Conservation (phyloP, 768 basidiomycete genomes). For the Antrodiella citrinella region DNA sequence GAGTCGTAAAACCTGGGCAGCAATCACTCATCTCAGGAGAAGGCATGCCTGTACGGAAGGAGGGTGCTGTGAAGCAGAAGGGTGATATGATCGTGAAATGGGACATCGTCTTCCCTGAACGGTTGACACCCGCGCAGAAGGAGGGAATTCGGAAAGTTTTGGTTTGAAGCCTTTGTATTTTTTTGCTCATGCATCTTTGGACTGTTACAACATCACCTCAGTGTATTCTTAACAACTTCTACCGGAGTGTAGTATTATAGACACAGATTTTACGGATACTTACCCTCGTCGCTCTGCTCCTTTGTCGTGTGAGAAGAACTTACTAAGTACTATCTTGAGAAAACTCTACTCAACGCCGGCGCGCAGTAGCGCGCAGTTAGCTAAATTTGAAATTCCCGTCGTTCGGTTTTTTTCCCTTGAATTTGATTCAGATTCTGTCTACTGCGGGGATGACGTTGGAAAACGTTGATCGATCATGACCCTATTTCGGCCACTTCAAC, state of each 20-base stretch:
- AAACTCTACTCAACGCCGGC: too few relatives aligned
- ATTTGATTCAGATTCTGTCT: too few relatives aligned
- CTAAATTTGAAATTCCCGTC: too few relatives aligned
- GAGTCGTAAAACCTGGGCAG: constrained; percentile 70
- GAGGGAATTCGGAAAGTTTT: constrained; percentile 70
- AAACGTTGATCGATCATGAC: too few relatives aligned
- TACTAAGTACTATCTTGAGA: too few relatives aligned
- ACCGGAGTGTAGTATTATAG: neutral
- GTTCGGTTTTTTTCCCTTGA: too few relatives aligned
- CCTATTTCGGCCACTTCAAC: neutral
- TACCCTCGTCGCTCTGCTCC: too few relatives aligned
- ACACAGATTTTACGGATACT: too few relatives aligned
- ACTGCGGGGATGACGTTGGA: too few relatives aligned
- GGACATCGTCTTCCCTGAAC: constrained; percentile 80
- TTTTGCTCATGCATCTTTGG: neutral
- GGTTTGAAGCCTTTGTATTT: constrained; percentile 9
- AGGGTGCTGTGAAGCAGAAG: constrained; percentile 56
- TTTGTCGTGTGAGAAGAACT: too few relatives aligned
- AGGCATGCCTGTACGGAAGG: constrained; percentile 89
- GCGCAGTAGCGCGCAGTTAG: too few relatives aligned
- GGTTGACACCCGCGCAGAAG: constrained; percentile 69
- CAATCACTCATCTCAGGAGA: constrained; percentile 65
- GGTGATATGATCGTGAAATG: constrained; percentile 81
- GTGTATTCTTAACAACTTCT: neutral
- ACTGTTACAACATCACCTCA: too few relatives aligned